These are phyloP conservation scores for Pseudonitzschia multistriata DNA, from an alignment of 108 stramenopile genomes.

Conservation along the genomic window DNA sequence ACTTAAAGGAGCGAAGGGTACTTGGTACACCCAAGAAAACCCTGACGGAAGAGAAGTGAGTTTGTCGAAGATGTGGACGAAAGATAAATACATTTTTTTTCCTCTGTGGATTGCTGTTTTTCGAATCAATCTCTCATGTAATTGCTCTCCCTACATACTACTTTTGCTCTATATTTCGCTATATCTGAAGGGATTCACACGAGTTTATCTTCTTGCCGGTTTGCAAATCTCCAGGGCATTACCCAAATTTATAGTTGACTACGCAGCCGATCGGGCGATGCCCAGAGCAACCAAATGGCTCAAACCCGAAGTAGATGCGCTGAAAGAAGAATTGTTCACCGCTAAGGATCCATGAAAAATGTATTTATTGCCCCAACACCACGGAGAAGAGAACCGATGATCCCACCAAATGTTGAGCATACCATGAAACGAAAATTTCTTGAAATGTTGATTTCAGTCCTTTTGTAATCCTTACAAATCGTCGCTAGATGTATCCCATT, in stretches of 20 bases:
- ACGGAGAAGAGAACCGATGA: too few relatives aligned
- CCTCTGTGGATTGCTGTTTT: too few relatives aligned
- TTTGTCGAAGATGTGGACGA: not conserved
- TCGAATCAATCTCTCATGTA: too few relatives aligned
- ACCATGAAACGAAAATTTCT: too few relatives aligned
- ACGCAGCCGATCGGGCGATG: constrained; percentile 85
- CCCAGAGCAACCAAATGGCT: constrained; percentile 87
- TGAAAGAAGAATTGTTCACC: constrained; percentile 53
- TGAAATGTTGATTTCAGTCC: too few relatives aligned
- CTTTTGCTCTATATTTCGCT: not conserved
- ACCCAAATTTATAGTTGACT: constrained; percentile 82
- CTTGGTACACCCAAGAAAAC: constrained; percentile 83
- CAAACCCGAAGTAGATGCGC: constrained; percentile 72
- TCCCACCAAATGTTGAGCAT: too few relatives aligned
- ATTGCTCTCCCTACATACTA: too few relatives aligned
- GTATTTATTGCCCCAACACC: too few relatives aligned
- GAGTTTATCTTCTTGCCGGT: constrained; percentile 83
- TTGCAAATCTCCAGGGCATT: constrained; percentile 69
- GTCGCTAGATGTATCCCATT: too few relatives aligned
- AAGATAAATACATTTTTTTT: too few relatives aligned
- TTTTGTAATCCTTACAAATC: too few relatives aligned
- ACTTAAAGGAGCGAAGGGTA: constrained; percentile 80
- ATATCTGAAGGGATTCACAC: constrained; percentile 45
- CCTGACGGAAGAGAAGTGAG: constrained; percentile 65
- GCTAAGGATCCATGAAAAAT: not conserved